phyloP scores from a whole-genome alignment of 192 early-diverging fungal species.

The Paraglomus occultum region DNA sequence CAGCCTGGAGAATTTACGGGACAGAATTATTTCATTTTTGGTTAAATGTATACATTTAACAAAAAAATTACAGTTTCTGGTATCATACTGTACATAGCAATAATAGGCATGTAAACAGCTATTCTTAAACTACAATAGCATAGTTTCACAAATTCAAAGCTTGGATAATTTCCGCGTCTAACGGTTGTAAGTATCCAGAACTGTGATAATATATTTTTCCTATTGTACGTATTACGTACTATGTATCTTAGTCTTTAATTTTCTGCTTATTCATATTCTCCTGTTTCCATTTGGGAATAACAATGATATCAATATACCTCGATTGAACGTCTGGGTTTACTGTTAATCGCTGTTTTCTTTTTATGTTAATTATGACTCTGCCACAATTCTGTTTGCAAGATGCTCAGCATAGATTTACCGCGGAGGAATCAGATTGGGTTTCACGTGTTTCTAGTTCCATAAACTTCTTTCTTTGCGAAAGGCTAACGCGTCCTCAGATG shows the following conservation, averaged over 20 bases:
- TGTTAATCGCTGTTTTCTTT: not conserved
- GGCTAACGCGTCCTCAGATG: constrained; percentile 53
- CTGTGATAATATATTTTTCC: not conserved
- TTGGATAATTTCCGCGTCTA: too few species aligned
- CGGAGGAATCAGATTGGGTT: constrained; percentile 92
- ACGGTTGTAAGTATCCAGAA: too few species aligned
- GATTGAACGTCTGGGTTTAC: constrained; percentile 39
- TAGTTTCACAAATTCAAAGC: not conserved
- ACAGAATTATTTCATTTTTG: too few species aligned
- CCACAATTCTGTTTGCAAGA: constrained; percentile 24
- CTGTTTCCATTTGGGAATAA: constrained; percentile 91
- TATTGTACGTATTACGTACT: not conserved
- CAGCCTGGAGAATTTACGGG: too few species aligned
- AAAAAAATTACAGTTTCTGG: too few species aligned
- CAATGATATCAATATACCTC: constrained; percentile 75
- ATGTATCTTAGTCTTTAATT: not conserved
- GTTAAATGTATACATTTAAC: too few species aligned
- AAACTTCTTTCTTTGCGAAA: constrained; percentile 41
- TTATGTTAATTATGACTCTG: constrained; percentile 1
- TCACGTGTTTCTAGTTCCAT: constrained; percentile 70
- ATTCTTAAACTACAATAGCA: not conserved
- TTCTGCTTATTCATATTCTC: constrained; percentile 51
- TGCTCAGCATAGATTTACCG: constrained; percentile 80
- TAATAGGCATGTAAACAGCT: too few species aligned
- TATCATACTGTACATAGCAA: too few species aligned